Evolutionary conservation across 306 rosid genomes (phyloP), one percentile per base, ranked within the genome.

Genomic region (Cicer judaicum): DNA sequence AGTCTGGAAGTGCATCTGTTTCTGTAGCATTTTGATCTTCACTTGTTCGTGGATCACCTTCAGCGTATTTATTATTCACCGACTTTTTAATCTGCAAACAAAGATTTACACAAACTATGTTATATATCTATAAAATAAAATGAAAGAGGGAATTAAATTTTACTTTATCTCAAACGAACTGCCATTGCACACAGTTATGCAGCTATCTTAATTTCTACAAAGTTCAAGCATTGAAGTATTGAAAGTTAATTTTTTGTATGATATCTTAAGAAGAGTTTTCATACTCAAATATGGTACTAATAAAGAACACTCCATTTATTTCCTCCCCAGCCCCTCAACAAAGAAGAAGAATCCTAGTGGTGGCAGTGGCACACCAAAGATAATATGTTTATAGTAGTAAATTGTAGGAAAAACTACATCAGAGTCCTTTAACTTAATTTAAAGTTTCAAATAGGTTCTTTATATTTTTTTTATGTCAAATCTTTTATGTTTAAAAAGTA

Each of bases 1-100:
- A 83, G 70, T 87, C 89, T 15, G 77, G 81, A 49, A 85, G 48
- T 53, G 85, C 86, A 83, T 85, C 83, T 55, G 80, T 84, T 67
- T 53, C 76, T 0, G 54, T 76, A 15, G 75, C 74, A 43, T 64
- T 70, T 75, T 65, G 83, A 84, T 73, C 79, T 81, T 76, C 87
- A 50, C 80, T 70, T 18, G 29, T 75, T 78, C 80, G 83, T 50
- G 54, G 82, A 70, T 70, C 61, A 43, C 79, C 82, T 53, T 88
- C 87, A 64, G 81, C 38, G 53, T 74, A 64, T 76, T 52, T 84
- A 48, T 73, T 59, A 79, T 73, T 71, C 13, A 14, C 83, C 70
- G 73, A 61, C 56, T 57, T 46, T 53, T 80, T 66, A 80, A 70
- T 87, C 97, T 92, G 85, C 67, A 82, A 62, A 86, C 8, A 49